A percentile compares a stretch with the other conserved stretches of the same genome.
phyloP scores from a whole-genome alignment of 2,329 filamentous ascomycete genomes.

The Teratosphaeria gauchensis region DNA sequence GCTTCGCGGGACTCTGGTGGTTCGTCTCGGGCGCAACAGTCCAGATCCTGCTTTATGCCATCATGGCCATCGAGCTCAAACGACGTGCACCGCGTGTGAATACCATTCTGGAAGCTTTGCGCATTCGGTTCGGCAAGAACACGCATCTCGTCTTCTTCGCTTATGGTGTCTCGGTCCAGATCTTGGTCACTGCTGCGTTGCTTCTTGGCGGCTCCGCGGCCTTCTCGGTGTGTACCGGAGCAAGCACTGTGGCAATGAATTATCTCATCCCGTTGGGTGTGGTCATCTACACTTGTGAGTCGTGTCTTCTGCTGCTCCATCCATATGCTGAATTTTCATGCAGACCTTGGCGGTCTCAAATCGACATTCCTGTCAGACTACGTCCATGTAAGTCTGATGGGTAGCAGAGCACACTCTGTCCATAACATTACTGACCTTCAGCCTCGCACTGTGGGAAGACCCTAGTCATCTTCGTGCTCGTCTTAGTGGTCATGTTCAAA shows the following conservation, averaged over 20 bases:
- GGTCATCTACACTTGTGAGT: conserved; percentile 17
- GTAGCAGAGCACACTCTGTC: no score
- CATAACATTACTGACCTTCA: no score
- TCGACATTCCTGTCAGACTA: conserved; percentile 19
- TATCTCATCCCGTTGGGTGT: conserved; percentile 20
- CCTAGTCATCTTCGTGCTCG: conserved; percentile 16
- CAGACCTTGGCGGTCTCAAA: conserved; percentile 15
- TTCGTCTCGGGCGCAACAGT: conserved; percentile 7
- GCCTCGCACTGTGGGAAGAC: no score
- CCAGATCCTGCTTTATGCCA: conserved; percentile 16
- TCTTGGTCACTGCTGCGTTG: conserved; percentile 7
- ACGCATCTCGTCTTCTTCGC: conserved; percentile 4
- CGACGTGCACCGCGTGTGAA: conserved; percentile 10
- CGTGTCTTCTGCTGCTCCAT: no score
- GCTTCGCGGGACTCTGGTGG: conserved; percentile 18
- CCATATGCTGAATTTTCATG: neutral
- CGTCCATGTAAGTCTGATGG: no score
- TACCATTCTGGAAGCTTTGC: conserved; percentile 14
- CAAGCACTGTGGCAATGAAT: conserved; percentile 15
- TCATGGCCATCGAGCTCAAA: conserved; percentile 12
- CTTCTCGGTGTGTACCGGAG: conserved; percentile 15
- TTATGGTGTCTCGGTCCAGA: conserved; percentile 5
- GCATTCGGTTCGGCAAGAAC: conserved; percentile 10
- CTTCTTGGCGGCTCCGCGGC: conserved; percentile 14
- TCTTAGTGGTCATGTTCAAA: conserved; percentile 13